Evolutionary conservation across 164 flowering plant species (phyloP).

Genomic region (Chimonanthus praecox): DNA sequence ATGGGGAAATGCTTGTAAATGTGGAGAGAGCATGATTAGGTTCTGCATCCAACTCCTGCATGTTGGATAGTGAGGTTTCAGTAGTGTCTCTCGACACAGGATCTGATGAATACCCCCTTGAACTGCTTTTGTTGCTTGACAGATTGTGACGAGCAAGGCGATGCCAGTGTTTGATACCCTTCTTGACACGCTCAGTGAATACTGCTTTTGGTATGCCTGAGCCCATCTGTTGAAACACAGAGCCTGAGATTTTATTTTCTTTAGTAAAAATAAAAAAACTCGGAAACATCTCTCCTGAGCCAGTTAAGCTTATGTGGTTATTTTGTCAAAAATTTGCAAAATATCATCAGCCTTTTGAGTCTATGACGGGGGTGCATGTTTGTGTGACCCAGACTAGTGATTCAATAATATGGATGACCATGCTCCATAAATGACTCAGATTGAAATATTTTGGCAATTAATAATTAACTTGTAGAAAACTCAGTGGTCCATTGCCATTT

Average conservation of each 20-base stretch:
- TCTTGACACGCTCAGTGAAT: constrained; percentile 39
- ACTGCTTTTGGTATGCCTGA: constrained; percentile 43
- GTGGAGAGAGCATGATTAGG: constrained; percentile 8
- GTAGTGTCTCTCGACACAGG: constrained; percentile 7
- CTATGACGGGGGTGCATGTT: background rate
- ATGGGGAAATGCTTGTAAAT: constrained; percentile 2
- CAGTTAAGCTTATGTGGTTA: background rate
- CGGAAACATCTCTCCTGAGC: background rate
- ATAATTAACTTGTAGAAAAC: background rate
- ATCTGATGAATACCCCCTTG: constrained; percentile 13
- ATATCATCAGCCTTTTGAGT: background rate
- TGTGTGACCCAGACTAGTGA: background rate
- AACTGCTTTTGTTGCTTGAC: constrained; percentile 14
- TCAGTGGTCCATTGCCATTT: too few relatives aligned
- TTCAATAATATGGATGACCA: background rate
- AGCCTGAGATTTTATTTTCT: background rate
- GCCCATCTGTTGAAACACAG: constrained; percentile 53
- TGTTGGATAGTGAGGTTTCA: constrained; percentile 13
- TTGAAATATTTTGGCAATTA: background rate
- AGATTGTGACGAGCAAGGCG: constrained; percentile 23
- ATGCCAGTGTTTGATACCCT: constrained; percentile 51
- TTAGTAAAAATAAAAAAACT: too few relatives aligned
- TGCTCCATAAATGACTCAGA: background rate
- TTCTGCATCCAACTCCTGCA: constrained; percentile 7
- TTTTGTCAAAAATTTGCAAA: background rate